Evolutionary conservation across 768 basidiomycete genomes (phyloP).

Genomic region (Leccinum disarticulatum): DNA sequence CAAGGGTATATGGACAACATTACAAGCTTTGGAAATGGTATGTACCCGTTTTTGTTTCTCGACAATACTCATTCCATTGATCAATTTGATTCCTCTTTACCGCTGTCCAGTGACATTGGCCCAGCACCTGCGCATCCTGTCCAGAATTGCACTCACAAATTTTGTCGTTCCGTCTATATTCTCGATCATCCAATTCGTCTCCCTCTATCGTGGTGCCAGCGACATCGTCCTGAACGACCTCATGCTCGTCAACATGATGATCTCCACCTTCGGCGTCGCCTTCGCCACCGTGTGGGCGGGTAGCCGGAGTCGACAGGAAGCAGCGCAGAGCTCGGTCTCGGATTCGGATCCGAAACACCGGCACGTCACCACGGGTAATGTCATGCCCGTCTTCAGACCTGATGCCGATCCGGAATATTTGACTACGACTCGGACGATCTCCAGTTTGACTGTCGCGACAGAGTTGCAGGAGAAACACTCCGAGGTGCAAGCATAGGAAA

Average conservation of each 20-base stretch:
- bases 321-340: background rate
- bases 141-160: conserved; percentile 33
- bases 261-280: conserved; percentile 14
- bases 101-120: conserved; percentile 15
- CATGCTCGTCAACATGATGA: conserved; percentile 4
- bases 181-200: conserved; percentile 23
- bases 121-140: conserved; percentile 26
- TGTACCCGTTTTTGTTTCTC: background rate
- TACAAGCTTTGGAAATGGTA: background rate
- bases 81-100: background rate
- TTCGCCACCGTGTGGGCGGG: conserved; percentile 6
- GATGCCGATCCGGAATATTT: background rate
- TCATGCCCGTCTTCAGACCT: background rate
- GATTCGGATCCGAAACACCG: background rate
- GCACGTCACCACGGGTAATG: background rate
- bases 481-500: background rate
- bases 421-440: background rate
- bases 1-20: background rate
- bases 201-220: background rate
- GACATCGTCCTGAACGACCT: background rate
- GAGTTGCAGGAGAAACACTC: background rate
- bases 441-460: background rate
- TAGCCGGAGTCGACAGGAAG: background rate
- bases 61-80: background rate
- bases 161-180: conserved; percentile 34